Evolutionary conservation across 73 alveolate genomes (phyloP).

Genomic region (Tetrahymena thermophila): DNA sequence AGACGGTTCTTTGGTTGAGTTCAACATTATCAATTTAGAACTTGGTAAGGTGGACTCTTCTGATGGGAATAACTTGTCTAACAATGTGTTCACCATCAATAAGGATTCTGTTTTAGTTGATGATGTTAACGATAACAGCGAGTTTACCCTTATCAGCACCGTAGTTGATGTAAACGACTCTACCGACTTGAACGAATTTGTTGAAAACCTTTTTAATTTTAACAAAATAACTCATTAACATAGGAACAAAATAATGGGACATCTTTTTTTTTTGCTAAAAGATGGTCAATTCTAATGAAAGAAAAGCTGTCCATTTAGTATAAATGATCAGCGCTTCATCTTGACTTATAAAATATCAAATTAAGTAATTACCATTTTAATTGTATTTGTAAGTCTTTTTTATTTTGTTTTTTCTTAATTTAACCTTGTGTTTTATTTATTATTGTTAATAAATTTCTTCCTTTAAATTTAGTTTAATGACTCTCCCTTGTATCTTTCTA

Average conservation of each 20-base stretch:
- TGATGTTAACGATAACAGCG: slow-evolving; percentile 82
- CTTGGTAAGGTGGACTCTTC: slow-evolving; percentile 73
- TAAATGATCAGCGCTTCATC: background rate
- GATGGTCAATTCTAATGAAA: background rate
- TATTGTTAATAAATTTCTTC: background rate
- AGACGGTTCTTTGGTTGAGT: slow-evolving; percentile 34
- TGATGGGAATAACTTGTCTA: slow-evolving; percentile 78
- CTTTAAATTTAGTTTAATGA: background rate
- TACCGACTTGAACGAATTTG: slow-evolving; percentile 82
- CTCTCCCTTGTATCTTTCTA: background rate
- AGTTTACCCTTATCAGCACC: slow-evolving; percentile 78
- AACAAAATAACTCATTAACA: background rate
- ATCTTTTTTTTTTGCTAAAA: background rate
- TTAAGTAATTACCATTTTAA: background rate
- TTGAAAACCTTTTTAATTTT: slow-evolving; percentile 16
- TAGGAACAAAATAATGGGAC: background rate
- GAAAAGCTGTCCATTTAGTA: background rate
- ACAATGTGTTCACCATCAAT: slow-evolving; percentile 82
- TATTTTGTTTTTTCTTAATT: background rate
- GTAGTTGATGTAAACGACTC: slow-evolving; percentile 77
- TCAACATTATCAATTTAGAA: slow-evolving; percentile 32
- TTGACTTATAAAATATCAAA: background rate
- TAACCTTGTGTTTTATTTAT: background rate
- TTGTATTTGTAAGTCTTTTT: background rate
- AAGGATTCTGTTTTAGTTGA: slow-evolving; percentile 76